phyloP scores from a whole-genome alignment of 306 rosid species.

The Mimosa pudica region DNA sequence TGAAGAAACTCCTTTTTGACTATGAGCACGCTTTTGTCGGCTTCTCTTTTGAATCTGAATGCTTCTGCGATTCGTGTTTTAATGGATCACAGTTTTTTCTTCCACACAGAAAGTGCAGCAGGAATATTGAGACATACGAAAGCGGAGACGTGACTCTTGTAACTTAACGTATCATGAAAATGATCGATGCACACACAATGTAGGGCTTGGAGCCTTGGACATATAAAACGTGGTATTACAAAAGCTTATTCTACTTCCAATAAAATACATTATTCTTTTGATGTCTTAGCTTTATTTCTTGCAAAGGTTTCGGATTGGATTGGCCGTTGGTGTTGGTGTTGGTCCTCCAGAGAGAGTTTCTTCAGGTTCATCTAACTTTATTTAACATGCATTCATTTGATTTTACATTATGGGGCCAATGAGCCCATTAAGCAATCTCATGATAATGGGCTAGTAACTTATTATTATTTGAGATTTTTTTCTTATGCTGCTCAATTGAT shows the following conservation, averaged over 20 bases:
- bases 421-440: background rate
- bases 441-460: background rate
- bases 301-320: background rate
- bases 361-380: too few species aligned
- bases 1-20: background rate
- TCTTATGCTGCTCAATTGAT: background rate
- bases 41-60: background rate
- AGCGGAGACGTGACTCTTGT: background rate
- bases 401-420: background rate
- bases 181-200: too few species aligned
- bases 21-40: background rate
- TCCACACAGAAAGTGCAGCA: background rate
- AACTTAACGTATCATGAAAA: background rate
- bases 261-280: background rate
- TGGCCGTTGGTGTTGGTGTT: background rate
- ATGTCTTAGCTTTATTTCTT: background rate
- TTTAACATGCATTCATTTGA: background rate
- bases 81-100: background rate
- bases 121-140: background rate
- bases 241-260: too few species aligned
- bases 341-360: background rate
- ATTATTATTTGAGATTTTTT: background rate
- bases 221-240: too few species aligned
- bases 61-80: background rate
- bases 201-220: too few species aligned